These are phyloP conservation scores for Aspergillus egyptiacus DNA, from an alignment of 495 filamentous ascomycete species.

Conservation along the genomic window DNA sequence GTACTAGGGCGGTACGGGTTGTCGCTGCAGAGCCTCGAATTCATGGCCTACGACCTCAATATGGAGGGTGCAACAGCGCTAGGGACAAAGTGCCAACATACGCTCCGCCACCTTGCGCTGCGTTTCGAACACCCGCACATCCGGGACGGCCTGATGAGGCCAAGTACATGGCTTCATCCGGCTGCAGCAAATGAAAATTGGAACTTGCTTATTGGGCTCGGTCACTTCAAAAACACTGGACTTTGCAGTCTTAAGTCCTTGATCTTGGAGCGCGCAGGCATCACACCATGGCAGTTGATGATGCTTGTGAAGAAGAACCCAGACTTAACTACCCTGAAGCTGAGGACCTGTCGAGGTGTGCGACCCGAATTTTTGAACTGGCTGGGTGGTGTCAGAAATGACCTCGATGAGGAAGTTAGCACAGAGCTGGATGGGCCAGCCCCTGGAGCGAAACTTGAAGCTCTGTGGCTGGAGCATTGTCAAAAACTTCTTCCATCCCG, in stretches of 20 bases:
- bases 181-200: constrained; percentile 28
- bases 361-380: constrained; percentile 31
- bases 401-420: constrained; percentile 13
- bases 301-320: constrained; percentile 30
- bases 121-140: constrained; percentile 36
- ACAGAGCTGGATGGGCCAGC: constrained; percentile 6
- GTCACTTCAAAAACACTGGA: constrained; percentile 14
- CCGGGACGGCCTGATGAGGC: constrained; percentile 22
- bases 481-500: constrained; percentile 11
- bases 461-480: constrained; percentile 30
- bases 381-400: constrained; percentile 23
- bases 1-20: constrained; percentile 21
- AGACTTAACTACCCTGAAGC: constrained; percentile 21
- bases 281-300: constrained; percentile 32
- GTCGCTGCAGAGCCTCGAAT: constrained; percentile 24
- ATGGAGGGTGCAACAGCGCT: constrained; percentile 20
- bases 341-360: constrained; percentile 29
- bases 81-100: constrained; percentile 18
- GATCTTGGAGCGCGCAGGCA: constrained; percentile 28
- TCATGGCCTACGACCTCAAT: constrained; percentile 30
- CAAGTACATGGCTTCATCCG: constrained; percentile 22
- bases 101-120: constrained; percentile 27
- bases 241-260: constrained; percentile 23
- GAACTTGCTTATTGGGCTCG: constrained; percentile 28
- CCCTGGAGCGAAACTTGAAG: constrained; percentile 22